phyloP scores from a whole-genome alignment of 495 filamentous ascomycete species.

The Aspergillus bertholletiae region DNA sequence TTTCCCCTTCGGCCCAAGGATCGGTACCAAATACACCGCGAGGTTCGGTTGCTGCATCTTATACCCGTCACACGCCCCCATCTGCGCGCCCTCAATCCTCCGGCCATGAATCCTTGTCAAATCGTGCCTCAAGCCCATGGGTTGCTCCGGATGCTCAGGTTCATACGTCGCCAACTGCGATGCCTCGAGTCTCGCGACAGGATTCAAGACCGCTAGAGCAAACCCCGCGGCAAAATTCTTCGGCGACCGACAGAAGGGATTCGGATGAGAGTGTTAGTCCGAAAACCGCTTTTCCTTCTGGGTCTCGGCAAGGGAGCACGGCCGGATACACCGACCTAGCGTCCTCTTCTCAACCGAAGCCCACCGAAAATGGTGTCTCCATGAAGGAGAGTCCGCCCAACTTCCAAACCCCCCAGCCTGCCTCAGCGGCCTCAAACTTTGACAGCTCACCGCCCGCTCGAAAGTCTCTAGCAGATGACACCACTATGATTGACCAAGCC shows the following conservation, averaged over 20 bases:
- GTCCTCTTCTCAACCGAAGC: slow-evolving; percentile 13
- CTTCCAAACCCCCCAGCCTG: slow-evolving; percentile 15
- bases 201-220: slow-evolving; percentile 30
- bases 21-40: slow-evolving; percentile 48
- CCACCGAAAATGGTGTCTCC: slow-evolving; percentile 25
- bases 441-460: slow-evolving; percentile 30
- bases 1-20: slow-evolving; percentile 36
- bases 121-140: slow-evolving; percentile 36
- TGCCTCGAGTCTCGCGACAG: slow-evolving; percentile 23
- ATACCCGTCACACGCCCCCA: slow-evolving; percentile 33
- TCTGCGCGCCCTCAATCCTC: slow-evolving; percentile 26
- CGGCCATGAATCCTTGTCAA: slow-evolving; percentile 27
- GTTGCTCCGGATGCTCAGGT: slow-evolving; percentile 23
- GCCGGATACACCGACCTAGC: slow-evolving; percentile 15
- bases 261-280: slow-evolving; percentile 43
- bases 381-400: slow-evolving; percentile 23
- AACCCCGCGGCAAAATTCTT: slow-evolving; percentile 19
- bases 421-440: slow-evolving; percentile 19
- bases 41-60: slow-evolving; percentile 38
- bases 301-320: slow-evolving; percentile 29
- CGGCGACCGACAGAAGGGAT: slow-evolving; percentile 34
- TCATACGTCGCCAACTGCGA: slow-evolving; percentile 30
- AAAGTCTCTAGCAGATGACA: slow-evolving; percentile 13
- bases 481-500: slow-evolving; percentile 1
- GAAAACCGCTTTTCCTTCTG: slow-evolving; percentile 29